Percentiles rank a stretch among this genome's conserved stretches.
These are phyloP conservation scores for Sporothrix euskadiensis DNA, from an alignment of 2,329 filamentous ascomycete genomes.

Conservation along the genomic window DNA sequence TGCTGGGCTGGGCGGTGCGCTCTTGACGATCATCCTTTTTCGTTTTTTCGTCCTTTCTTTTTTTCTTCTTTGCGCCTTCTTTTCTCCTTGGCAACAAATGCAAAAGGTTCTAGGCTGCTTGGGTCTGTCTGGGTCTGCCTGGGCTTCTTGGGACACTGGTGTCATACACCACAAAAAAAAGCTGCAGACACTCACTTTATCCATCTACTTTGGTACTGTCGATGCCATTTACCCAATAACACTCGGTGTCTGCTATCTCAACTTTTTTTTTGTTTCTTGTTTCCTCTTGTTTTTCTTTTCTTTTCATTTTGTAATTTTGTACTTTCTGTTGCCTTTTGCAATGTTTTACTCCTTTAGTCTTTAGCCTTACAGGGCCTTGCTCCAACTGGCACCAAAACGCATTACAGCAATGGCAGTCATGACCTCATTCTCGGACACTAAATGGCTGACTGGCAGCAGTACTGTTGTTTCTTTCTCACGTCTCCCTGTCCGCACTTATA, in stretches of 20 bases:
- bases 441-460: not conserved
- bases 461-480: not conserved
- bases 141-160: not conserved
- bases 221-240: no score
- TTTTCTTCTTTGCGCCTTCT: not conserved
- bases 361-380: not conserved
- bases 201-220: not conserved
- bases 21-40: not conserved
- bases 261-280: not conserved
- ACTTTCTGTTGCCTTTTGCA: no score
- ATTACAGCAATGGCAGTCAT: not conserved
- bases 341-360: not conserved
- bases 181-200: not conserved
- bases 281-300: no score
- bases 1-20: not conserved
- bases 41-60: not conserved
- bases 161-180: not conserved
- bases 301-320: no score
- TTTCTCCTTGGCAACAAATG: not conserved
- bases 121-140: no score
- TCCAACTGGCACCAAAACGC: not conserved
- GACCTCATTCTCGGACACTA: conserved; percentile 12
- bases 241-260: not conserved
- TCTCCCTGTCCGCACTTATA: no score
- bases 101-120: not conserved